Conservation (phyloP, 1,284 basidiomycete species). For the Pholiota adiposa region DNA sequence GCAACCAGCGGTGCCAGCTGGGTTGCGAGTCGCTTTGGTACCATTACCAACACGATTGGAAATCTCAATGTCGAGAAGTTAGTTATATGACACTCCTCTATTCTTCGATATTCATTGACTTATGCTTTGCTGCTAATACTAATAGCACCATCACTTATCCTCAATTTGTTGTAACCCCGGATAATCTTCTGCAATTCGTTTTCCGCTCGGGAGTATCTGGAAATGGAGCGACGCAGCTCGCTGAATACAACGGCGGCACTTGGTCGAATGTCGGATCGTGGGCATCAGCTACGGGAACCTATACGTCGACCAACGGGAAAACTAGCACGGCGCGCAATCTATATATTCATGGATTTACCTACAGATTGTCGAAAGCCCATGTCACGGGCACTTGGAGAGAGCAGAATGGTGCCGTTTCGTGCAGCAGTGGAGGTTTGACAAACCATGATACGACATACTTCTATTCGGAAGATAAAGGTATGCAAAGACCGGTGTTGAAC, state of each 20-base stretch:
- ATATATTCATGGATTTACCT: conserved; percentile 49
- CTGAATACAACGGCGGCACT: conserved; percentile 41
- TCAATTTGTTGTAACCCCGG: conserved; percentile 47
- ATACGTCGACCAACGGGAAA: conserved; percentile 41
- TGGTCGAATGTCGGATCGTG: conserved; percentile 48
- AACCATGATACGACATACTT: conserved; percentile 50
- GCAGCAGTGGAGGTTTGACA: conserved; percentile 43
- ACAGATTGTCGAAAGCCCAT: conserved; percentile 37
- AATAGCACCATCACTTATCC: conserved; percentile 47
- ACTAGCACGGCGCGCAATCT: conserved; percentile 43
- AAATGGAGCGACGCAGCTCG: conserved; percentile 46
- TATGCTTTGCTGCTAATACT: not conserved
- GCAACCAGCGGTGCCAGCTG: conserved; percentile 43
- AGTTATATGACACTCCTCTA: conserved; percentile 20
- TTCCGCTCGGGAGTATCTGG: conserved; percentile 48
- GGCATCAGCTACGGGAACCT: conserved; percentile 44
- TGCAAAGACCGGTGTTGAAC: conserved; percentile 3
- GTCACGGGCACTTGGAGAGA: conserved; percentile 50
- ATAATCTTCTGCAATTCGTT: conserved; percentile 47
- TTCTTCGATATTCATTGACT: not conserved
- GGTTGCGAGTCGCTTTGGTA: conserved; percentile 41
- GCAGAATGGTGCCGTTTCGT: conserved; percentile 43
- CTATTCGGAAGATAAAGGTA: conserved; percentile 47
- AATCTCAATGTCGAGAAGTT: conserved; percentile 44
- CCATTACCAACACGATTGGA: conserved; percentile 42